Conservation (phyloP, 2,329 filamentous ascomycete genomes). For the Penicillium sp. region DNA sequence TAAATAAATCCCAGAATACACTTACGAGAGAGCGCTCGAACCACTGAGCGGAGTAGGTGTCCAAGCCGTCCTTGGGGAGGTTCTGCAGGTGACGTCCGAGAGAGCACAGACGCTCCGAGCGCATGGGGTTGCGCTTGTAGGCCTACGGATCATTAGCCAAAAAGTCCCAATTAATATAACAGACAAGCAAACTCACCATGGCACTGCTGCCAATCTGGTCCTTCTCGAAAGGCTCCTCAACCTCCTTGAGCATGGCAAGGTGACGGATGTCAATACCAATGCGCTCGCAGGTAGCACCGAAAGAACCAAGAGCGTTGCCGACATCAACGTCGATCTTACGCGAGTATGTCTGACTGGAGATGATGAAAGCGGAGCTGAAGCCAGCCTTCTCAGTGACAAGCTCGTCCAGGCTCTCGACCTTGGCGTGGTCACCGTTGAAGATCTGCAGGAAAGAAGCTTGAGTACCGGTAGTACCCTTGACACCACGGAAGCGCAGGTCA, state of each 20-base stretch:
- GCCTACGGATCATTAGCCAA: conserved; percentile 51
- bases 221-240: conserved; percentile 81
- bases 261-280: conserved; percentile 75
- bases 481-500: conserved; percentile 73
- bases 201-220: conserved; percentile 71
- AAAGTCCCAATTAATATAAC: background rate
- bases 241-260: conserved; percentile 73
- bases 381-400: conserved; percentile 66
- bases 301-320: conserved; percentile 74
- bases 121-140: conserved; percentile 63
- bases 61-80: conserved; percentile 56
- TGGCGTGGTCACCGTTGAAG: conserved; percentile 60
- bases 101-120: conserved; percentile 60
- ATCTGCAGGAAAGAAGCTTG: conserved; percentile 76
- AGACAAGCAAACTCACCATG: conserved; percentile 41
- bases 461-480: conserved; percentile 70
- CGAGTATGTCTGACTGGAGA: conserved; percentile 73
- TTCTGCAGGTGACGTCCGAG: conserved; percentile 58
- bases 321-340: conserved; percentile 80
- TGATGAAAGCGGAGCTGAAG: conserved; percentile 60
- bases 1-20: background rate
- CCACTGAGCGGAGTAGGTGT: conserved; percentile 72
- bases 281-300: conserved; percentile 75
- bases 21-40: conserved; percentile 67
- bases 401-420: conserved; percentile 63